Evolutionary conservation across 2,329 filamentous ascomycete genomes (phyloP).

Genomic region (Cladosporium sp.): DNA sequence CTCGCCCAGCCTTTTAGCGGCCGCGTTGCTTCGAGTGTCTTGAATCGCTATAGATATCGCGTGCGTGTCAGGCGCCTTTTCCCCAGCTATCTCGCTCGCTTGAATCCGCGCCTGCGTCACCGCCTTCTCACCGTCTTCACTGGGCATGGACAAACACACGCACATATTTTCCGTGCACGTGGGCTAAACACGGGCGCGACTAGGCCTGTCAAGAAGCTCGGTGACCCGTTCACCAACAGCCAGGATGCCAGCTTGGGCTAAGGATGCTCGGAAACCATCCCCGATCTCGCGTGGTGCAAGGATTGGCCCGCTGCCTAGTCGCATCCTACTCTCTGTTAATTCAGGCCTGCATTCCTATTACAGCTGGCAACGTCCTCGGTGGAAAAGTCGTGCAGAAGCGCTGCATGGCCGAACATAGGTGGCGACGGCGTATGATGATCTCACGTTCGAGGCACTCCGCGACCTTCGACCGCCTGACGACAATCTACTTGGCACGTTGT

Average conservation of each 20-base stretch:
- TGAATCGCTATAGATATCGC: neutral
- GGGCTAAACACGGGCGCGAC: neutral
- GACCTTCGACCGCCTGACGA: neutral
- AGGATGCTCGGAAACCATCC: neutral
- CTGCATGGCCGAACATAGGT: neutral
- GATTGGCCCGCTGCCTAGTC: neutral
- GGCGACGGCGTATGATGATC: neutral
- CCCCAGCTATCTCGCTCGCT: neutral
- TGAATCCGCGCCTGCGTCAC: neutral
- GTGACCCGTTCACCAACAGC: neutral
- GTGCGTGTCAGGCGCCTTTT: neutral
- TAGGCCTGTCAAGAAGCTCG: conserved; percentile 1
- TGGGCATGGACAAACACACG: neutral
- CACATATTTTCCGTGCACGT: neutral
- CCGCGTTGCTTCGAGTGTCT: neutral
- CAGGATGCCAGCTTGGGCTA: neutral
- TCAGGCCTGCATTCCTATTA: neutral
- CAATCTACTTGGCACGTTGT: neutral
- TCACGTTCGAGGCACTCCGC: neutral
- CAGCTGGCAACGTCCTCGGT: neutral
- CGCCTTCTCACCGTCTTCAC: conserved; percentile 5
- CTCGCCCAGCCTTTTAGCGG: neutral
- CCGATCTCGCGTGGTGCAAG: conserved; percentile 7
- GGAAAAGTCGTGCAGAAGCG: neutral
- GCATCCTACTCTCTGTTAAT: neutral